Base-by-base conservation (phyloP, 2,329 filamentous ascomycete species). In the Orbilia blumenaviensis region DNA sequence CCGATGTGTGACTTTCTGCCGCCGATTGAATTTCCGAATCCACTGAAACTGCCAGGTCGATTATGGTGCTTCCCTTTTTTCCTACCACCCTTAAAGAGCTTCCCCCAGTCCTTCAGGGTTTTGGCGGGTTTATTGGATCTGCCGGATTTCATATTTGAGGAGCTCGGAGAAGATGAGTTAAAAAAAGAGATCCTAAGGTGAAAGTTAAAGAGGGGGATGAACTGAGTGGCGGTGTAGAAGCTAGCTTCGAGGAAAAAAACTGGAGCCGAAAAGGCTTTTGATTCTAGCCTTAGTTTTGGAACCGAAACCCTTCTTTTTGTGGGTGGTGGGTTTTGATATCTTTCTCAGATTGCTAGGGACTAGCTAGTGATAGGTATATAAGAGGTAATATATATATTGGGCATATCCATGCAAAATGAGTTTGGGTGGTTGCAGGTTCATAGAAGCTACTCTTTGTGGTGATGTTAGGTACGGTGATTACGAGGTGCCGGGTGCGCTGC, bases 191-290 rank as follows among this genome's bases (percentile, higher is more conserved):
- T 10, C 16, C 4, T 7, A 3, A 3, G 8, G 3, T 38, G 16
- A 23, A 6, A n/a, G n/a, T 8, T 16, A 12, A 48, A 12, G 44
- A 27, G 21, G 44, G 27, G 44, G 44, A 14, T 2, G 44, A 27
- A 5, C 10, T 10, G 3, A 3, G 3, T 38, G 12, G n/a, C 36
- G 36, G 41, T 21, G n/a, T 41, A n/a, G 6, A 5, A 21, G 14
- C n/a, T 2, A n/a, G 2, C 21, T 18, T 48, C 6, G 44, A 48
- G 44, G 10, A 25, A 2, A 21, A 29, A 52, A 60, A 2, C 64
- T 52, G 3, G 58, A 64, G 18, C 67, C 60, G n/a, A 74, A 54
- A 41, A 52, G 10, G 18, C 41, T 54, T 12, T 56, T 66, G 8
- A 74, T 9, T 6, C 44, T 32, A 0, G 60, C 58, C 41, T 41